These are phyloP conservation scores for Pythium dissotocum DNA, from an alignment of 352 stramenopile genomes.

Conservation along the genomic window DNA sequence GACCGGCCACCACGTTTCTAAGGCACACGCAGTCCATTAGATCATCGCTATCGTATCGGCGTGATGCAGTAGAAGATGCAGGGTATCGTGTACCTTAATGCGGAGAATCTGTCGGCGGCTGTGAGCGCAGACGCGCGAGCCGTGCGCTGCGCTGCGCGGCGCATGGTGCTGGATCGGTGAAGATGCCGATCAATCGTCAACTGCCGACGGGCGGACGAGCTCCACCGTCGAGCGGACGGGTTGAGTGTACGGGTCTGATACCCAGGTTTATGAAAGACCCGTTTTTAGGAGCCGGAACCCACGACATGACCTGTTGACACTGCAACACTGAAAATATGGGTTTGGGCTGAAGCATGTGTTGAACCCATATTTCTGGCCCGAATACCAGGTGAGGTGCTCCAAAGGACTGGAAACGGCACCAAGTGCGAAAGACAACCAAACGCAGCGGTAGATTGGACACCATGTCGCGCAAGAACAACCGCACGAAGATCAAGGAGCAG, in stretches of 20 bases:
- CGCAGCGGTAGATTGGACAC: neutral
- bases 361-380: neutral
- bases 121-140: neutral
- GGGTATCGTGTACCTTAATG: neutral
- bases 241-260: neutral
- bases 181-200: neutral
- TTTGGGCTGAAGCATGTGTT: neutral
- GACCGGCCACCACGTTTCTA: constrained; percentile 19
- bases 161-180: constrained; percentile 6
- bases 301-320: neutral
- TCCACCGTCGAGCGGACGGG: neutral
- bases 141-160: constrained; percentile 14
- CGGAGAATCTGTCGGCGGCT: constrained; percentile 2
- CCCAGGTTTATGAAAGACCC: neutral
- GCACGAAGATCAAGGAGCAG: constrained; percentile 38
- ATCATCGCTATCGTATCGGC: neutral
- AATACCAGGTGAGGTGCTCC: neutral
- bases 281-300: neutral
- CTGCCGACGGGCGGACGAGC: neutral
- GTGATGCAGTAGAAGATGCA: neutral
- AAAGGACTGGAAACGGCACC: constrained; percentile 19
- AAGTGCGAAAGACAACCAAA: neutral
- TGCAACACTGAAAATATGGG: neutral
- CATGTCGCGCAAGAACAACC: constrained; percentile 43
- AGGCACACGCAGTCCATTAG: neutral